Evolutionary conservation across 768 basidiomycete species (phyloP), one percentile per base, ranked within the genome.

Genomic region (Kockovaella imperatae): DNA sequence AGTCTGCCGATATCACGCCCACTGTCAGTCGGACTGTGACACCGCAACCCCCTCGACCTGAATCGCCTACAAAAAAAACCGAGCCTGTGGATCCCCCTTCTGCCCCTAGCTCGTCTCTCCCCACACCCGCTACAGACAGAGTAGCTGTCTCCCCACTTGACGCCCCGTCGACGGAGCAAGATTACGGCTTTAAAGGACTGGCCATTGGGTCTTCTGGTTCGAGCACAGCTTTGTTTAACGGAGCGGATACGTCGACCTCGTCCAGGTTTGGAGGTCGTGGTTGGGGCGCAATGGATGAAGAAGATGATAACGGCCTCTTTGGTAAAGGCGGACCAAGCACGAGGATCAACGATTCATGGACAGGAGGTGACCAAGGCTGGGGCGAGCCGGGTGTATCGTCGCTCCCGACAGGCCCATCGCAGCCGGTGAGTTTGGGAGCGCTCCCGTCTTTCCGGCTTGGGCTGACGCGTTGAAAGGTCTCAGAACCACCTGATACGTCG

Each of bases 71-170:
- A 41, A 11, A 17, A 40, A 42, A 17, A 17, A 38, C 17, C 21
- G 35, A 24, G 17, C 35, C 49, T n/a, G 14, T 41, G 13, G 26
- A 50, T 20, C 18, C 45, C 32, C 35, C 44, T 8, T 8, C 30
- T 45, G 30, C 48, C 39, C 15, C 24, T 34, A 20, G 36, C 20
- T 32, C 42, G 14, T 18, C 30, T 15, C 31, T 47, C 36, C 26
- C 43, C 24, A 60, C 60, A 1, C 61, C 64, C 14, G 55, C 56
- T 3, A 42, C 34, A 4, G 64, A 62, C 39, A 54, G 64, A 13
- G 64, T 67, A 1, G 59, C 61, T 5, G 61, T 63, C 7, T 67
- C 64, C 7, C 64, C 64, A 6, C 57, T 67, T 30, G 64, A 67
- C 25, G 44, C 58, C 6, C 58, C 64, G 3, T 21, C 54, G 4